Evolutionary conservation across 2,329 filamentous ascomycete species (phyloP).

Genomic region (Nigrospora oryzae): DNA sequence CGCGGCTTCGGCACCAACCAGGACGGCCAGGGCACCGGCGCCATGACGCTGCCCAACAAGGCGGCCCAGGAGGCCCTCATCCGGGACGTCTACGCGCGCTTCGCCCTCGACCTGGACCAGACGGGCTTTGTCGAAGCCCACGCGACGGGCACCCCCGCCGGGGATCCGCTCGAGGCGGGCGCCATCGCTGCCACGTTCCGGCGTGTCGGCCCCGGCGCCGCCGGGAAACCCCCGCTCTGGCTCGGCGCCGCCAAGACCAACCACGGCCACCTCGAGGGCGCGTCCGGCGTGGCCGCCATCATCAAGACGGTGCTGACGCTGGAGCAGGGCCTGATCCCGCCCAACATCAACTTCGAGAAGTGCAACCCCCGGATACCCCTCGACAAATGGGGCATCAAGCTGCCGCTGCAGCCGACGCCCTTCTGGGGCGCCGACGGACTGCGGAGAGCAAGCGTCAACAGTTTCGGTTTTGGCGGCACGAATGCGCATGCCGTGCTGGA

Average conservation of each 20-base stretch:
- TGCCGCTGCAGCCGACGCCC: slow-evolving; percentile 11
- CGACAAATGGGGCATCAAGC: slow-evolving; percentile 12
- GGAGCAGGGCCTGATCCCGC: slow-evolving; percentile 14
- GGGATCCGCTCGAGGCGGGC: slow-evolving; percentile 26
- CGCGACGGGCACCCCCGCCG: slow-evolving; percentile 25
- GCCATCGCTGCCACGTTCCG: slow-evolving; percentile 23
- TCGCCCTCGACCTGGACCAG: slow-evolving; percentile 12
- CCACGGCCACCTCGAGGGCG: slow-evolving; percentile 21
- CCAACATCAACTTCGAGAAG: slow-evolving; percentile 23
- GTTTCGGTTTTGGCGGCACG: slow-evolving; percentile 24
- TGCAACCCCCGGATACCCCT: slow-evolving; percentile 23
- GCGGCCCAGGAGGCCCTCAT: slow-evolving; percentile 21
- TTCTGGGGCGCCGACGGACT: slow-evolving; percentile 9
- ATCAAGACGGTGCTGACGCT: slow-evolving; percentile 18
- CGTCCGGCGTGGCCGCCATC: slow-evolving; percentile 12
- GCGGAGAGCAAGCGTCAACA: slow-evolving; percentile 19
- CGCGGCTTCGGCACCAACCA: slow-evolving; percentile 20
- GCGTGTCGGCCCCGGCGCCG: slow-evolving; percentile 5
- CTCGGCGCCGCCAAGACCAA: slow-evolving; percentile 23
- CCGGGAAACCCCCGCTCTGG: slow-evolving; percentile 2
- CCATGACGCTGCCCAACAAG: slow-evolving; percentile 21
- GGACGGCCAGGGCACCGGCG: slow-evolving; percentile 20
- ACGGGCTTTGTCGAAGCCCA: slow-evolving; percentile 25
- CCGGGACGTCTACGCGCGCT: slow-evolving; percentile 15
- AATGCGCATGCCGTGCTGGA: slow-evolving; percentile 24